Base-by-base conservation (phyloP, 345 rosid genomes). In the Hibiscus mutabilis region DNA sequence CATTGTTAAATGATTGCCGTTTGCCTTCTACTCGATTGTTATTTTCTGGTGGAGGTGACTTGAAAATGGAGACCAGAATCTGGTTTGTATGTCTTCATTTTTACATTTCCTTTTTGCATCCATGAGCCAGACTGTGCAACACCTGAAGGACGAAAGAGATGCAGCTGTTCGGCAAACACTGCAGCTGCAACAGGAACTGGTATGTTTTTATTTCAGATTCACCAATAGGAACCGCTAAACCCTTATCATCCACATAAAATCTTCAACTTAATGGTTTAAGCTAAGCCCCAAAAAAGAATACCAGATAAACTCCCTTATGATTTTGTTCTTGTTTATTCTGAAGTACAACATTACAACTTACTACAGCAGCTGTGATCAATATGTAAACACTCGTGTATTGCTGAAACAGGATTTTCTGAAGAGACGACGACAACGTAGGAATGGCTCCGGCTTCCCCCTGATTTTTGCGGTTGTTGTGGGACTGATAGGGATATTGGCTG, bases 171-270 rank as follows among this genome's bases (percentile, higher is more conserved):
- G 86, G 75, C 92, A 84, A 77, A 88, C 92, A 71, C 89, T 83
- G 70, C 92, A 82, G 63, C 85, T 95, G 82, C 96, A 86, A 85
- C 90, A 84, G 21, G 99, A 95, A 69, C 73, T 95, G 97, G 99
- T 92, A 81, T n/a, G 53, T 47, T 31, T 9, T 59, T 6, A 18
- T 12, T 72, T 56, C 37, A 46, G 53, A n/a, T 11, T 31, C 47
- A 9, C 21, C 40, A 12, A 8, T 37, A 37, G 42, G 42, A 37
- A 51, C 67, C 27, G 1, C 2, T 60, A 18, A 33, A 61, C 25
- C 21, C 37, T 35, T 61, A 10, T 4, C 4, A 9, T 37, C 42
- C 42, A 37, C 42, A 7, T 37, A 37, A 7, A 37, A 37, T 37
- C 42, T 37, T 37, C 42, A 37, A 37, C 42, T 7, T 37, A 37